A percentile compares a stretch with the other conserved stretches of the same genome.
Evolutionary conservation across 177 flowering plant genomes (phyloP).

Genomic region (Tripterygium wilfordii): DNA sequence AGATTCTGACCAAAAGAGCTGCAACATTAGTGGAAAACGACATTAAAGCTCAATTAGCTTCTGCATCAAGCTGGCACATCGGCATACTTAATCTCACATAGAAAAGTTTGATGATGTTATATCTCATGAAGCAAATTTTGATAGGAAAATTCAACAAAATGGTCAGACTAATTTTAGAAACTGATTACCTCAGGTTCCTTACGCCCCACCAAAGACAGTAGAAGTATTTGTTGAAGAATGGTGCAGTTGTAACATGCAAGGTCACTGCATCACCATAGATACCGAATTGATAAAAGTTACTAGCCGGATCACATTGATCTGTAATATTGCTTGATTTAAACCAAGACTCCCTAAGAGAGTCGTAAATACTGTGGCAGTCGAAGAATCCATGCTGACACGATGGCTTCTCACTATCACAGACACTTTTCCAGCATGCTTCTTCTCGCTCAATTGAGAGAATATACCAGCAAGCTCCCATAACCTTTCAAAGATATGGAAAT

Average conservation of each 20-base stretch:
- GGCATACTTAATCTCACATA: too few species aligned
- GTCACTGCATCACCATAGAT: slow-evolving; percentile 51
- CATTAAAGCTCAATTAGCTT: too few species aligned
- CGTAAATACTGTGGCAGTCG: slow-evolving; percentile 31
- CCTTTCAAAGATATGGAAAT: too few species aligned
- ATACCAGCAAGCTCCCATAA: slow-evolving; percentile 72
- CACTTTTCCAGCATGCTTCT: slow-evolving; percentile 60
- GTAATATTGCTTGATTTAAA: slow-evolving; percentile 43
- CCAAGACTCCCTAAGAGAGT: slow-evolving; percentile 36
- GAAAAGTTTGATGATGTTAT: background rate
- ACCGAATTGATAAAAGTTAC: slow-evolving; percentile 39
- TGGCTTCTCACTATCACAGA: slow-evolving; percentile 29
- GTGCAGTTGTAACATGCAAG: slow-evolving; percentile 31
- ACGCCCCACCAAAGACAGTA: slow-evolving; percentile 79
- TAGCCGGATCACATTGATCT: slow-evolving; percentile 29
- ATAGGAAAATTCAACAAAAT: background rate
- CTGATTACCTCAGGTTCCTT: slow-evolving; percentile 48
- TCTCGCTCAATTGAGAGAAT: slow-evolving; percentile 54
- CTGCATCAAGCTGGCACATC: too few species aligned
- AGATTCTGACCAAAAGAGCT: slow-evolving; percentile 81
- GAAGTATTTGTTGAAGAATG: slow-evolving; percentile 54
- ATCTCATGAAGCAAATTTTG: background rate
- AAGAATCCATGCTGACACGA: slow-evolving; percentile 34
- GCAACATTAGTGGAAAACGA: slow-evolving; percentile 17
- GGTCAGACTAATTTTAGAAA: background rate